Base-by-base conservation (phyloP, 2,329 filamentous ascomycete species). In the Pezicula carpinea region DNA sequence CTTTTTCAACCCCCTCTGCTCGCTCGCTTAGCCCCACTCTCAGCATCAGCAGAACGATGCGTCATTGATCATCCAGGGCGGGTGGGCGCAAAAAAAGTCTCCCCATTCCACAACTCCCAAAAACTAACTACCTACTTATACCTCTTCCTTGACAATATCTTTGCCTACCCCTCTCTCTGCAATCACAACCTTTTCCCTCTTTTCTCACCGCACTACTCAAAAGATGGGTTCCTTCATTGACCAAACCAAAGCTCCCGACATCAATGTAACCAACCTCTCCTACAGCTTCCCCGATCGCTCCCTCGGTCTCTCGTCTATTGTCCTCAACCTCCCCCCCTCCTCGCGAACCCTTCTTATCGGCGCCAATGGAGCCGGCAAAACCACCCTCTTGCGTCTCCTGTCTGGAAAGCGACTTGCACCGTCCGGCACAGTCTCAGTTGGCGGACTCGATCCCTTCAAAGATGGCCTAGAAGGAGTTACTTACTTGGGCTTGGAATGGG, bases 401-500 rank as follows among this genome's bases (percentile, higher is more conserved):
- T 89, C 91, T 15, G 93, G 93, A 64, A 97, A 97, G 74, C 89
- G 91, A 47, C 87, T 99, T 60, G 87, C 92, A 1, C 92, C 93
- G 0, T 71, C 73, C 44, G 73, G 78, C 63, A 82, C 83, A 54
- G 87, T 99, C 65, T 73, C 72, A 60, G 84, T 99, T 52, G 85
- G 81, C 41, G 89, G 87, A 53, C 81, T 89, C 41, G 93, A 99
- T 68, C 93, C 93, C 7, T 99, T 99, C 79, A 87, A 89, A 66
- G 79, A 90, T 31, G 82, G 85, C 10, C 81, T 96, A 22, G 88
- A 96, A 69, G 93, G 93, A 52, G 92, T 99, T 26, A 97, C 92
- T 18, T 99, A 99, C 68, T 85, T 99, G 6, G 93, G 93, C 1
- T 81, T 96, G 0, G 93, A 99, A 74, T 99, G 93, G 93, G 93